Evolutionary conservation across 2,329 filamentous ascomycete genomes (phyloP), one percentile per base, ranked within the genome.

Genomic region (Colletotrichum siamense): DNA sequence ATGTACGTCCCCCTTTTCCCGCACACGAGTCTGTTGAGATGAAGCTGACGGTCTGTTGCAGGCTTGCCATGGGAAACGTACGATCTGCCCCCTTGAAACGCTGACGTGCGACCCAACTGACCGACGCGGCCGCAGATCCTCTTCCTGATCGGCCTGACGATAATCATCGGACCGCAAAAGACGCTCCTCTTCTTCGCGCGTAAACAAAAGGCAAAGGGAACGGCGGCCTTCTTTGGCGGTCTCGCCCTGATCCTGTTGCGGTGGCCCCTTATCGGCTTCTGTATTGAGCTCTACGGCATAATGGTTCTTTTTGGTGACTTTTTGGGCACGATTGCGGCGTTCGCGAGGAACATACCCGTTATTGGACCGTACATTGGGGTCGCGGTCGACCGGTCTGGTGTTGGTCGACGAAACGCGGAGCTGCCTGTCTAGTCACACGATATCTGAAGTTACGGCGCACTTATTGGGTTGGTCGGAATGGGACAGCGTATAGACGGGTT

Each of bases 31-130:
- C 24, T 73, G 67, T 49, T 63, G 63, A 73, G 26, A 22, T 65
- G 57, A 26, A 57, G 63, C 75, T 81, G 76, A 81, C 77, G 61
- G 52, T 71, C 24, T 24, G 67, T 71, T 52, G 9, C 79, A 97
- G 95, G 92, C 92, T 99, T 73, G 96, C 96, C 80, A 99, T 99
- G 97, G 97, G 97, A 87, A 99, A 99, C 83, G 94, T 96, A 91
- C 82, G 88, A 83, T 63, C n/a, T 28, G 76, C 61, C 55, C 55
- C 59, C 30, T 22, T 34, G 59, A 63, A 59, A 34, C 72, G 32
- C 49, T 62, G 64, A 69, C n/a, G 62, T 39, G 30, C 68, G 68
- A 44, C 73, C 28, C 65, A 64, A 12, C 63, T 69, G n/a, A 61
- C 49, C 28, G 36, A 52, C 65, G 44, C 69, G 66, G 57, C 73